These are phyloP conservation scores for Hyphopichia buzzinii DNA, from an alignment of 1,139 yeast genomes.

Conservation along the genomic window DNA sequence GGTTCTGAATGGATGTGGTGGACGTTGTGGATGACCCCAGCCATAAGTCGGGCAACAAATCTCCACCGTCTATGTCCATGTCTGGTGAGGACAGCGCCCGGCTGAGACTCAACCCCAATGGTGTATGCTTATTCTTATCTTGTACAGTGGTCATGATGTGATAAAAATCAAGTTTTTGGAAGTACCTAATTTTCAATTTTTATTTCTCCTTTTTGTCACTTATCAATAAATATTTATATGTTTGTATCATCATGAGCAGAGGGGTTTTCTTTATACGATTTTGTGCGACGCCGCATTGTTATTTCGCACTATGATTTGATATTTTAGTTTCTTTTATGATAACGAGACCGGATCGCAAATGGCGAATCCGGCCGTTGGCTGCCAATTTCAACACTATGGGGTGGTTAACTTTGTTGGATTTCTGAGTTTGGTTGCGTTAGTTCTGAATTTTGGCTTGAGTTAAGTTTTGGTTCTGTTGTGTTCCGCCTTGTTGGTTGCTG, in stretches of 20 bases:
- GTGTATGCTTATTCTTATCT: conserved; percentile 5
- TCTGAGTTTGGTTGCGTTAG: too few relatives aligned
- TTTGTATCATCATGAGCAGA: too few relatives aligned
- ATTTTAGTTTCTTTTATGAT: neutral
- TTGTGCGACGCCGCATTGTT: neutral
- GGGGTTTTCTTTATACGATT: neutral
- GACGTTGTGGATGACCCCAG: conserved; percentile 9
- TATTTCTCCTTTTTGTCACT: too few relatives aligned
- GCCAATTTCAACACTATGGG: too few relatives aligned
- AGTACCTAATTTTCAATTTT: too few relatives aligned
- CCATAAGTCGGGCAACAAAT: conserved; percentile 39
- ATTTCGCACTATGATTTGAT: neutral
- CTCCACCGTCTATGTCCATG: conserved; percentile 15
- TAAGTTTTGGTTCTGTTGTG: too few relatives aligned
- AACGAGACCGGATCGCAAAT: conserved; percentile 4
- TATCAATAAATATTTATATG: too few relatives aligned
- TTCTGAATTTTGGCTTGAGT: too few relatives aligned
- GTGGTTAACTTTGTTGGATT: too few relatives aligned
- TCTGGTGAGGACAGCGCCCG: conserved; percentile 23
- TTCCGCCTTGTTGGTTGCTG: too few relatives aligned
- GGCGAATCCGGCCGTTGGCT: too few relatives aligned
- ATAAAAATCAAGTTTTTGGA: too few relatives aligned
- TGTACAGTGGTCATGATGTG: neutral
- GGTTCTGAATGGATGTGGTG: neutral
- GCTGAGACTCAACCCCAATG: conserved; percentile 18